Base-by-base conservation (phyloP, 208 protist genomes). In the Trypanosomatidae sp. region DNA sequence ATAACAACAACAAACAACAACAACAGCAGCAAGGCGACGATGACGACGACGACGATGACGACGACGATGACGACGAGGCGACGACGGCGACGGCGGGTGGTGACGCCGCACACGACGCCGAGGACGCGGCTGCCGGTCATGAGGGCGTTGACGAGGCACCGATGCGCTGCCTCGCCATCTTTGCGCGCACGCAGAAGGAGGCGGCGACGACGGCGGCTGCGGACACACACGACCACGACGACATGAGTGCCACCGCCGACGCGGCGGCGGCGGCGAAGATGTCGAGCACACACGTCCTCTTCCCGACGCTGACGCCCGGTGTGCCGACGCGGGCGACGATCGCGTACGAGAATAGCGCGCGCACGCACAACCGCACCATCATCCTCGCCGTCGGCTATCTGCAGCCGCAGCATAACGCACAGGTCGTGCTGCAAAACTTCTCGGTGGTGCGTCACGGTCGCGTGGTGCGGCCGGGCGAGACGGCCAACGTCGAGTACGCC, bases 401-500 rank as follows among this genome's bases (percentile, higher is more conserved):
- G 21, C 63, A 78, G 33, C 71, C 68, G 4, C 33, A 59, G 5
- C 48, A 63, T 30, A 25, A 43, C 20, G 75, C 58, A 51, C 37
- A 64, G 33, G 63, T 49, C 4, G 56, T 77, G 2, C 18, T 92
- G 13, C 83, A 92, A 62, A 95, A 95, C 77, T 95, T 95, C 48
- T 91, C 82, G 6, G 69, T 78, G 28, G 65, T 88, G 16, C 73
- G 74, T 33, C 72, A 92, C 37, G 81, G 61, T 2, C 77, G 83
- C 39, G 56, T 41, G 18, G 76, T 95, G 16, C 38, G 39, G 33
- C 59, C 48, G 19, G 39, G 47, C 3, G 80, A 95, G 53, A 76
- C 74, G 10, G 62, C 64, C 25, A 90, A 59, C 35, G 68, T 95
- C 51, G 64, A 76, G 1, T 95, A 91, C 61, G 75, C 38, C 41